Percentiles rank a stretch among this genome's conserved stretches.
Conservation (phyloP, 2,329 filamentous ascomycete genomes). For the Didymella arachidicola region DNA sequence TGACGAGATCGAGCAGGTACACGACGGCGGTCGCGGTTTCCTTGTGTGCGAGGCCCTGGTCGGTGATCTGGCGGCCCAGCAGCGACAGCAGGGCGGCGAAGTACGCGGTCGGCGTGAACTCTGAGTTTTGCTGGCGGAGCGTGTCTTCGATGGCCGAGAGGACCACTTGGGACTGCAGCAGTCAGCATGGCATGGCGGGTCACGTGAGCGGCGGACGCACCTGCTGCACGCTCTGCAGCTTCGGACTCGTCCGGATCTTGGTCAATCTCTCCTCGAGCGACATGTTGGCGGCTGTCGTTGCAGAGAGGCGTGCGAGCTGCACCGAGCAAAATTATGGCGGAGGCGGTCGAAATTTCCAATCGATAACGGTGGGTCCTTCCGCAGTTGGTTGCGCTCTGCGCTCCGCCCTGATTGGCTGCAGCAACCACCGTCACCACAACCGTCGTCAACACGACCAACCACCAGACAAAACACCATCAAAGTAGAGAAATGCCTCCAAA, state of each 20-base stretch:
- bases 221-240: constrained; percentile 93
- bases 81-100: constrained; percentile 94
- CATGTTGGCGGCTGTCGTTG: constrained; percentile 47
- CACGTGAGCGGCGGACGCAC: constrained; percentile 57
- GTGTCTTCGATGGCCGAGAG: constrained; percentile 93
- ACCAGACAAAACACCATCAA: not conserved
- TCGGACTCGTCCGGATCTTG: constrained; percentile 91
- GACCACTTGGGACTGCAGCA: constrained; percentile 77
- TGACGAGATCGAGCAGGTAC: constrained; percentile 93
- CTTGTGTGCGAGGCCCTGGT: constrained; percentile 74
- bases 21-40: constrained; percentile 86
- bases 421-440: not conserved
- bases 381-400: not conserved
- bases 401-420: not conserved
- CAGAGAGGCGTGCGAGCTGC: constrained; percentile 18
- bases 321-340: constrained; percentile 14
- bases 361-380: constrained; percentile 17
- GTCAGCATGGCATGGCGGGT: constrained; percentile 20
- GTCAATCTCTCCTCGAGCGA: constrained; percentile 89
- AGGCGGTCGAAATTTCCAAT: constrained; percentile 13
- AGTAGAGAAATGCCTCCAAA: not conserved
- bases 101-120: constrained; percentile 86
- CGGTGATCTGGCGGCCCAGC: constrained; percentile 76
- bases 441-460: not conserved
- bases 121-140: constrained; percentile 84